phyloP scores from a whole-genome alignment of 192 early-diverging fungal genomes.

The Phlyctochytrium arcticum region DNA sequence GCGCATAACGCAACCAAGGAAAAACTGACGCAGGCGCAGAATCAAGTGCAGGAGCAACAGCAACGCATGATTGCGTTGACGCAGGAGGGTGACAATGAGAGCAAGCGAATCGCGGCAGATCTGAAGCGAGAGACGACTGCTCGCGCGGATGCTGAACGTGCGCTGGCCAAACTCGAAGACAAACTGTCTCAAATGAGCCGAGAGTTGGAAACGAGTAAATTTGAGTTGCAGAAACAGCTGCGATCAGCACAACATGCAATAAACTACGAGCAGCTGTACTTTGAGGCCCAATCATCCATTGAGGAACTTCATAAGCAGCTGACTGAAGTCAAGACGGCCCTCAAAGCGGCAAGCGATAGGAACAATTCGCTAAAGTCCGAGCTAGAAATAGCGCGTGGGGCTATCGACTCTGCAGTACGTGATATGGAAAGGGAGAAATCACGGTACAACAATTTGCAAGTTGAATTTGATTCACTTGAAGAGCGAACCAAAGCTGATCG shows the following conservation, averaged over 20 bases:
- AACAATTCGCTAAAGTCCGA: not conserved
- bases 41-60: not conserved
- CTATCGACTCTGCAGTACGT: not conserved
- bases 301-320: slow-evolving; percentile 14
- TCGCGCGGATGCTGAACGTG: not conserved
- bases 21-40: slow-evolving; percentile 7
- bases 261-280: slow-evolving; percentile 13
- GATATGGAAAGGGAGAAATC: not conserved
- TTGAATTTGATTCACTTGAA: not conserved
- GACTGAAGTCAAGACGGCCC: not conserved
- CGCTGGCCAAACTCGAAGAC: not conserved
- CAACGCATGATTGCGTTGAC: slow-evolving; percentile 1
- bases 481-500: not conserved
- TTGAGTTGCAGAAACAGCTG: not conserved
- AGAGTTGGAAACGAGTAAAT: slow-evolving; percentile 1
- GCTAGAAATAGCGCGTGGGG: not conserved
- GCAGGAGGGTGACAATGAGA: not conserved
- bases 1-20: slow-evolving; percentile 1
- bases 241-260: slow-evolving; percentile 3
- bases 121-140: not conserved
- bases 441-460: not conserved
- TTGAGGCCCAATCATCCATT: slow-evolving; percentile 15
- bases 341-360: not conserved
- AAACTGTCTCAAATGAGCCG: not conserved
- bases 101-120: not conserved